Evolutionary conservation across 208 protist species (phyloP).

Genomic region (Wallacemonas sp.): DNA sequence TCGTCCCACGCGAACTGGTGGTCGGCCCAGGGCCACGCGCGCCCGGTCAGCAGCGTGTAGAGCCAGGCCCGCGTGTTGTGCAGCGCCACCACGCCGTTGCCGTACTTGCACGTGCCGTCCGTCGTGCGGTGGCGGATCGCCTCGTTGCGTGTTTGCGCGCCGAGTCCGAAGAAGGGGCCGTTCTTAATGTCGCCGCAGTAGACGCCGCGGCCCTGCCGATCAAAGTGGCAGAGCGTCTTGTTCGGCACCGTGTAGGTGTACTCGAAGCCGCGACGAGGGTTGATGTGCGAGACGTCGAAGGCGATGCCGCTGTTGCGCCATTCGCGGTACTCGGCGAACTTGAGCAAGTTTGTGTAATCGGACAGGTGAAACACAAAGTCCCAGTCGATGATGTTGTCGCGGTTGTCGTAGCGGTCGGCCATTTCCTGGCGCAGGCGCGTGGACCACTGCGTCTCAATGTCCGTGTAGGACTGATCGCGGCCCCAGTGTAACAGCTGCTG

Average conservation of each 20-base stretch:
- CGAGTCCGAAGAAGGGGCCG: conserved; percentile 85
- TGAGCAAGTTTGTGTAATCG: conserved; percentile 87
- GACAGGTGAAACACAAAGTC: conserved; percentile 88
- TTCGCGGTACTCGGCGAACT: conserved; percentile 88
- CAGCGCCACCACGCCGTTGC: conserved; percentile 87
- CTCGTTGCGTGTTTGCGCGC: conserved; percentile 70
- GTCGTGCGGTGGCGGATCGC: conserved; percentile 67
- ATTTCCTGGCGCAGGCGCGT: conserved; percentile 83
- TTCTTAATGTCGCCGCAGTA: conserved; percentile 88
- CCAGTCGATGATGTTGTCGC: conserved; percentile 93
- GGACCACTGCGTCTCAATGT: conserved; percentile 66
- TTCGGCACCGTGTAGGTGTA: conserved; percentile 85
- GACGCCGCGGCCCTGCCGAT: conserved; percentile 55
- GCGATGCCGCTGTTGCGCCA: conserved; percentile 89
- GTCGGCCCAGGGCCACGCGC: conserved; percentile 83
- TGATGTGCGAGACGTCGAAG: conserved; percentile 87
- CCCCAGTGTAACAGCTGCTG: conserved; percentile 81
- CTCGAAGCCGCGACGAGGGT: conserved; percentile 74
- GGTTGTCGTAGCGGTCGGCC: conserved; percentile 92
- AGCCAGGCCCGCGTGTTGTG: conserved; percentile 91
- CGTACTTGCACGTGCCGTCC: conserved; percentile 90
- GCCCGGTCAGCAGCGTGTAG: conserved; percentile 82
- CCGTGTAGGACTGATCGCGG: conserved; percentile 48
- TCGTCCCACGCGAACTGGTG: conserved; percentile 91
- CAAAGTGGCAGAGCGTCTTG: conserved; percentile 88